Evolutionary conservation across 148 eudicot genomes (phyloP), one percentile per base, ranked within the genome.

Genomic region (Vaccinium macrocarpon): DNA sequence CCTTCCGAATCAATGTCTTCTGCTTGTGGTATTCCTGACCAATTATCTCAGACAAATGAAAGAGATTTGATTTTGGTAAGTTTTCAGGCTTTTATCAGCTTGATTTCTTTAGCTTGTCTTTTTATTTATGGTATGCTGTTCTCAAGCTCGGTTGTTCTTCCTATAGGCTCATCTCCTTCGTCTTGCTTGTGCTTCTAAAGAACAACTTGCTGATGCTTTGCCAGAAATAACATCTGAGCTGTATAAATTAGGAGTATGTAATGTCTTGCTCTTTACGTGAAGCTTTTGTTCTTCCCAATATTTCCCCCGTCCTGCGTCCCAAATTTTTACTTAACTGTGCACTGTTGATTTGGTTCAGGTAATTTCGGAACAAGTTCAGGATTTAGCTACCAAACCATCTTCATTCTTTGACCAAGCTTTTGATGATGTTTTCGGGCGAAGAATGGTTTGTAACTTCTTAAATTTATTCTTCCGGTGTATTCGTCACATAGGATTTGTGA

Each of bases 91-190:
- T 72, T 49, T 59, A 42, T 38, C 81, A 51, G 50, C 2, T 29
- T 74, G 25, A 76, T 3, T 59, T 50, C 68, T 49, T 81, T 53
- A 21, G 6, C 61, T 53, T 51, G 14, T 53, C 25, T 49, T 77
- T 75, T 75, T 74, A 57, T 32, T 50, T 46, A 5, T 66, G 6
- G 23, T 56, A 48, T 27, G 68, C 18, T n/a, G 49, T 61, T 42
- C 42, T 80, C 53, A 80, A 56, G 76, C 86, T 76, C 50, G 62
- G 57, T 72, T 89, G 50, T 61, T 23, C 78, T 77, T 81, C 83
- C 18, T 86, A 2, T 87, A 97, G 99, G 99, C 93, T 87, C 99
- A 97, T 86, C 96, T 97, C 88, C 94, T 97, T 88, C 99, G 98
- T 70, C 82, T 95, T 88, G 98, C 98, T 82, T 95, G 98, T 88